Conservation (phyloP, 257 asterid genomes). For the Penstemon newberryi region DNA sequence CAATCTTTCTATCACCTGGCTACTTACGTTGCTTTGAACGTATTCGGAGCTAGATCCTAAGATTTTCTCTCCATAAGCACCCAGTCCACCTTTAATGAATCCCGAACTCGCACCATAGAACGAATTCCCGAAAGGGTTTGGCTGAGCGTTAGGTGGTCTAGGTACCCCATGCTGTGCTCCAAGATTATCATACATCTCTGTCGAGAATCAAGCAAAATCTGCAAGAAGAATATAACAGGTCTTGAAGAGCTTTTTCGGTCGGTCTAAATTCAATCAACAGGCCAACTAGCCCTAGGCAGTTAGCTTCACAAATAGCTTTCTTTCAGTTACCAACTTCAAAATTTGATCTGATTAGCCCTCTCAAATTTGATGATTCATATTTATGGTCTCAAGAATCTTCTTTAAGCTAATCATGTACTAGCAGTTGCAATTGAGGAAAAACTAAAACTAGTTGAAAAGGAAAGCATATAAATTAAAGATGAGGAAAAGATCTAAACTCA, state of each 20-base stretch:
- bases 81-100: slow-evolving; percentile 50
- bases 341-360: background rate
- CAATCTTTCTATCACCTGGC: background rate
- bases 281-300: no score
- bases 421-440: background rate
- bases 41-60: slow-evolving; percentile 59
- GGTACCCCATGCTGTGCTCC: slow-evolving; percentile 45
- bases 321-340: background rate
- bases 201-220: slow-evolving; percentile 13
- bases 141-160: slow-evolving; percentile 31
- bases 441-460: background rate
- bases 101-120: slow-evolving; percentile 52
- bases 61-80: slow-evolving; percentile 57
- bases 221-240: slow-evolving; percentile 18
- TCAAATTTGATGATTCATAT: no score
- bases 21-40: slow-evolving; percentile 55
- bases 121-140: slow-evolving; percentile 48
- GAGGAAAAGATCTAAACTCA: background rate
- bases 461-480: background rate
- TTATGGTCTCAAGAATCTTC: no score
- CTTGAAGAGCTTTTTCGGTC: background rate
- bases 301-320: background rate
- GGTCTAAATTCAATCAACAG: no score
- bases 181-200: slow-evolving; percentile 49
- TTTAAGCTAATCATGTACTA: background rate